Conservation (phyloP, 228 moss, liverwort and hornwort genomes). For the Sphagnum fallax region DNA sequence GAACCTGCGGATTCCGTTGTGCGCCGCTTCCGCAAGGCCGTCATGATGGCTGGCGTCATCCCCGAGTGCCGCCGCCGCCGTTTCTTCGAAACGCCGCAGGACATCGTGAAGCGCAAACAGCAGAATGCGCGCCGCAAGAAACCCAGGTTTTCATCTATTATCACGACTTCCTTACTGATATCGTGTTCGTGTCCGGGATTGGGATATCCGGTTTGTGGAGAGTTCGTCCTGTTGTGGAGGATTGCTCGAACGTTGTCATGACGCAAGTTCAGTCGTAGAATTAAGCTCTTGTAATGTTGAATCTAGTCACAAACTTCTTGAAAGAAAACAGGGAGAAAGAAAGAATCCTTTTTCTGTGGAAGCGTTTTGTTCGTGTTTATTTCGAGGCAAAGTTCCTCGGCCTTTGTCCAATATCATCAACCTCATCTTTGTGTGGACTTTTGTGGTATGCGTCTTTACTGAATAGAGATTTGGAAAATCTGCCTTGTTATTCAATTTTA, state of each 20-base stretch:
- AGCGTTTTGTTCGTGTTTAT: too few relatives aligned
- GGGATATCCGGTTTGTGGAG: neutral
- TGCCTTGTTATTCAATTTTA: too few relatives aligned
- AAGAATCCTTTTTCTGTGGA: too few relatives aligned
- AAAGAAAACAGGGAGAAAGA: too few relatives aligned
- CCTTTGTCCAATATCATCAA: too few relatives aligned
- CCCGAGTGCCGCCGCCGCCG: slow-evolving; percentile 80
- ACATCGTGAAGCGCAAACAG: slow-evolving; percentile 82
- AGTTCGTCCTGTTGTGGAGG: neutral
- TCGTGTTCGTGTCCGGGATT: neutral
- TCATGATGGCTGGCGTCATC: slow-evolving; percentile 69
- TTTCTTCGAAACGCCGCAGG: slow-evolving; percentile 76
- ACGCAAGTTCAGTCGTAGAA: neutral
- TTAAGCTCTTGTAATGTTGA: neutral
- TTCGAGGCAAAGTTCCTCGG: too few relatives aligned
- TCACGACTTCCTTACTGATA: neutral
- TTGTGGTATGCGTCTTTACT: too few relatives aligned
- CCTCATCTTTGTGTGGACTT: too few relatives aligned
- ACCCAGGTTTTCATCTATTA: slow-evolving; percentile 17
- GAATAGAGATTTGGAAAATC: too few relatives aligned
- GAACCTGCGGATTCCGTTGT: slow-evolving; percentile 77
- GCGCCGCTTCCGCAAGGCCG: slow-evolving; percentile 70
- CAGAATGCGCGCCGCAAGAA: slow-evolving; percentile 53
- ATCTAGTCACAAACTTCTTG: neutral
- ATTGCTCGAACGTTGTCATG: neutral